Evolutionary conservation across 495 filamentous ascomycete genomes (phyloP).

Genomic region (Podospora pseudocomata): DNA sequence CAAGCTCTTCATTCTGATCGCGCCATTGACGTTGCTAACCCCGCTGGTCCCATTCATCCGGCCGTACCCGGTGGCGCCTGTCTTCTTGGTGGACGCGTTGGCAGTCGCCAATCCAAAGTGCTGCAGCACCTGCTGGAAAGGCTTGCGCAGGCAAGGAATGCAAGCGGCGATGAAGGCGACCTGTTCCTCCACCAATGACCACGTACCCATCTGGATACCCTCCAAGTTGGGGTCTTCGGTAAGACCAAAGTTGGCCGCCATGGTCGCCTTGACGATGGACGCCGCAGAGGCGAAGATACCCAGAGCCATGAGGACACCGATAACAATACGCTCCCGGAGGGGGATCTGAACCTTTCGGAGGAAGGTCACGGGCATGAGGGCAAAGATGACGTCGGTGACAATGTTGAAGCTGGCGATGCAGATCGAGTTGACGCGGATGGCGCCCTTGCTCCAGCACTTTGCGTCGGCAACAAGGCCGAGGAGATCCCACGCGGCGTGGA

Average conservation of each 20-base stretch:
- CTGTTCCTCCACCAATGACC: slow-evolving; percentile 22
- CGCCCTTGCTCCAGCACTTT: slow-evolving; percentile 16
- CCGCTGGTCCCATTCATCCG: not conserved
- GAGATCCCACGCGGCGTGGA: slow-evolving; percentile 20
- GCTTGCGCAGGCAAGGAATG: slow-evolving; percentile 18
- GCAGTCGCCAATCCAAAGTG: slow-evolving; percentile 12
- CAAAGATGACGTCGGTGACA: slow-evolving; percentile 22
- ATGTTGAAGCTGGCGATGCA: slow-evolving; percentile 23
- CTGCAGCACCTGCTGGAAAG: slow-evolving; percentile 17
- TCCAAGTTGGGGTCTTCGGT: slow-evolving; percentile 18
- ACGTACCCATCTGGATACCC: slow-evolving; percentile 20
- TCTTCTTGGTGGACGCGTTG: slow-evolving; percentile 3
- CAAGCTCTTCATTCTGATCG: slow-evolving; percentile 19
- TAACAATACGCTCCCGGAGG: slow-evolving; percentile 21
- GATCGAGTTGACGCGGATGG: slow-evolving; percentile 18
- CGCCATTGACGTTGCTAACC: not conserved
- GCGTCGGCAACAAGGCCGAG: slow-evolving; percentile 11
- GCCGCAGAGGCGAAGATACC: slow-evolving; percentile 21
- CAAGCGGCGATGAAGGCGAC: slow-evolving; percentile 23
- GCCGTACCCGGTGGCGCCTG: slow-evolving; percentile 3
- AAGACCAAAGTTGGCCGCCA: slow-evolving; percentile 17
- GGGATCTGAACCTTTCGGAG: slow-evolving; percentile 19
- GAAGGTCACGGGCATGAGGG: slow-evolving; percentile 22
- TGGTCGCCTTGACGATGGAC: slow-evolving; percentile 21
- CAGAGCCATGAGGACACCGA: slow-evolving; percentile 21